phyloP scores from a whole-genome alignment of 495 filamentous ascomycete genomes.

The Venustampulla echinocandica region DNA sequence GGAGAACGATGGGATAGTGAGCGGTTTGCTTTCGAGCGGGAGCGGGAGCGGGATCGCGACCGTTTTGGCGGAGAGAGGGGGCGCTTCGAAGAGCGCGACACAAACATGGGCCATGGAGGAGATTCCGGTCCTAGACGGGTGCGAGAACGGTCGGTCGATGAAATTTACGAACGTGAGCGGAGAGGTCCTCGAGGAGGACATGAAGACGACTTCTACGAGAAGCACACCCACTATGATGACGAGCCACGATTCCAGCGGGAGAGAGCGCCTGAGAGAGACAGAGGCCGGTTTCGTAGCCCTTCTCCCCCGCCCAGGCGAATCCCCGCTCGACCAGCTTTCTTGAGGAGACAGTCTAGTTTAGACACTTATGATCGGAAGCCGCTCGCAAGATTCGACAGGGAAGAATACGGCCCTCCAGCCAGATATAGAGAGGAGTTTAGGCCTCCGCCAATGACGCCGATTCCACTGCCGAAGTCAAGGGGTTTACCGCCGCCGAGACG shows the following conservation, averaged over 20 bases:
- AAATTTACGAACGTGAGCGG: constrained; percentile 24
- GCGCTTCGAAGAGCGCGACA: constrained; percentile 18
- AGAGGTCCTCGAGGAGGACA: constrained; percentile 31
- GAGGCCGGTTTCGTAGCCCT: constrained; percentile 25
- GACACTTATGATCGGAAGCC: constrained; percentile 67
- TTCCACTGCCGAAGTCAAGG: constrained; percentile 30
- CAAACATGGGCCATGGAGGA: constrained; percentile 6
- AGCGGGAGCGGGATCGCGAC: constrained; percentile 31
- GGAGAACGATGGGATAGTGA: constrained; percentile 24
- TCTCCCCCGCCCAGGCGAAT: constrained; percentile 30
- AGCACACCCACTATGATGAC: constrained; percentile 43
- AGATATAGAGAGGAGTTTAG: constrained; percentile 29
- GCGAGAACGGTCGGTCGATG: constrained; percentile 27
- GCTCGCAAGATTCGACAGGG: constrained; percentile 38
- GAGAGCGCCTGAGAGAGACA: constrained; percentile 15
- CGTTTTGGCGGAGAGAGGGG: constrained; percentile 28
- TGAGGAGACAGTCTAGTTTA: constrained; percentile 58
- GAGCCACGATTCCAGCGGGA: constrained; percentile 45
- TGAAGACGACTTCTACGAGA: constrained; percentile 43
- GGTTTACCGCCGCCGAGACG: constrained; percentile 33
- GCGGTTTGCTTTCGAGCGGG: constrained; percentile 23
- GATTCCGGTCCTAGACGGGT: constrained; percentile 1
- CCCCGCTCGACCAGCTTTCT: constrained; percentile 44
- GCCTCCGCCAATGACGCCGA: constrained; percentile 26
- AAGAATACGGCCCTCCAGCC: constrained; percentile 30